Evolutionary conservation across 176 grass and related monocot species (phyloP).

Genomic region (Carex cristatella): DNA sequence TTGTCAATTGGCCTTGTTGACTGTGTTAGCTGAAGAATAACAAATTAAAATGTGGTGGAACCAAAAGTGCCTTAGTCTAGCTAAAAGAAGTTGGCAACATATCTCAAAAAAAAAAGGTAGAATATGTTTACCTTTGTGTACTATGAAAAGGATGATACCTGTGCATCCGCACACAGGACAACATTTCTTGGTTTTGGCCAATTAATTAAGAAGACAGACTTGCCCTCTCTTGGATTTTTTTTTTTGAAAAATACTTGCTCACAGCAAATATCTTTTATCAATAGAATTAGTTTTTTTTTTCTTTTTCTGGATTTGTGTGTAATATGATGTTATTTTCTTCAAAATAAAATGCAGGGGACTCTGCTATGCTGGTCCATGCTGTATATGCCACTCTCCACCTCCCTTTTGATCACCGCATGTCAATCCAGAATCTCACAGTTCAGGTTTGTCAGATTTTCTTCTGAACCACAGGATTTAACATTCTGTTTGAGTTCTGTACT

Average conservation of each 20-base stretch:
- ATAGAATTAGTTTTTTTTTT: neutral
- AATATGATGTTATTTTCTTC: neutral
- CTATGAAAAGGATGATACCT: neutral
- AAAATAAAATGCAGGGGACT: constrained; percentile 59
- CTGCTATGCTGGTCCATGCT: constrained; percentile 64
- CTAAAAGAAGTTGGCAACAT: neutral
- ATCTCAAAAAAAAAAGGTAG: neutral
- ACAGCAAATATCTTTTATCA: neutral
- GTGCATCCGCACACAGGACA: neutral
- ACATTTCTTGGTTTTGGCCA: neutral
- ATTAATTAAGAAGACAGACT: neutral
- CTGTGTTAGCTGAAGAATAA: neutral
- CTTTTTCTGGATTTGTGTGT: neutral
- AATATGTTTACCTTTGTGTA: neutral
- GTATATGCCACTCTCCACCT: constrained; percentile 87
- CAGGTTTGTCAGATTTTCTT: constrained; percentile 48
- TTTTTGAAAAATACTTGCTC: neutral
- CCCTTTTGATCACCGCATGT: constrained; percentile 79
- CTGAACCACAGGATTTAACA: neutral
- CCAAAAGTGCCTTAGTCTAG: neutral
- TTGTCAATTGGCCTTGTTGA: constrained; percentile 5
- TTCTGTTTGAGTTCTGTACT: neutral
- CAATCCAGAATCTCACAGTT: constrained; percentile 90
- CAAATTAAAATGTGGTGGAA: neutral
- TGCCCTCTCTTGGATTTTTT: neutral